Percentiles rank a stretch among this genome's conserved stretches.
phyloP scores from a whole-genome alignment of 176 grass and related monocot species.

The Rhynchospora tenuis region DNA sequence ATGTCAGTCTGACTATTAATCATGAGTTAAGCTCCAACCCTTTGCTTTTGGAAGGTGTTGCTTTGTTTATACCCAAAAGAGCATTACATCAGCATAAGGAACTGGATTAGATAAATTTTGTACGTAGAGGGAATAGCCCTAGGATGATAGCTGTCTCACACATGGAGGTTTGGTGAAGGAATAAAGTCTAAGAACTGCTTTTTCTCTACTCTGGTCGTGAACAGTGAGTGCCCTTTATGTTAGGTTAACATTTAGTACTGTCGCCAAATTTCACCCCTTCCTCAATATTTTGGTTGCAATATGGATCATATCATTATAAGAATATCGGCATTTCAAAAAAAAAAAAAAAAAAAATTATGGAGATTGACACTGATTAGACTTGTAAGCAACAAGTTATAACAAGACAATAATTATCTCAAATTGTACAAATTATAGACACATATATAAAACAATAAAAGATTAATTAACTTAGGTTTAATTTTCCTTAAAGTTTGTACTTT shows the following conservation, averaged over 20 bases:
- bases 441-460: neutral
- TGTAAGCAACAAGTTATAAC: neutral
- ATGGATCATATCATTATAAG: neutral
- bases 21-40: constrained; percentile 5
- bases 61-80: neutral
- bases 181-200: neutral
- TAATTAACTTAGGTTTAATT: neutral
- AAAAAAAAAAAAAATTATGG: too few relatives aligned
- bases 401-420: neutral
- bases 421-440: neutral
- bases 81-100: neutral
- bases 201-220: neutral
- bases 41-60: neutral
- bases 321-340: neutral
- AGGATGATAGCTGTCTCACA: neutral
- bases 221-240: neutral
- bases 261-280: neutral
- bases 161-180: constrained; percentile 27
- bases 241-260: neutral
- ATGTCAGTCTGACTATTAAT: neutral
- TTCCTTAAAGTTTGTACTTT: too few relatives aligned
- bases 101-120: neutral
- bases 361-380: neutral
- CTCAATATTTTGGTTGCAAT: neutral
- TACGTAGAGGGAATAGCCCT: neutral